Conservation (phyloP, 257 asterid species). For the Agastache rugosa region DNA sequence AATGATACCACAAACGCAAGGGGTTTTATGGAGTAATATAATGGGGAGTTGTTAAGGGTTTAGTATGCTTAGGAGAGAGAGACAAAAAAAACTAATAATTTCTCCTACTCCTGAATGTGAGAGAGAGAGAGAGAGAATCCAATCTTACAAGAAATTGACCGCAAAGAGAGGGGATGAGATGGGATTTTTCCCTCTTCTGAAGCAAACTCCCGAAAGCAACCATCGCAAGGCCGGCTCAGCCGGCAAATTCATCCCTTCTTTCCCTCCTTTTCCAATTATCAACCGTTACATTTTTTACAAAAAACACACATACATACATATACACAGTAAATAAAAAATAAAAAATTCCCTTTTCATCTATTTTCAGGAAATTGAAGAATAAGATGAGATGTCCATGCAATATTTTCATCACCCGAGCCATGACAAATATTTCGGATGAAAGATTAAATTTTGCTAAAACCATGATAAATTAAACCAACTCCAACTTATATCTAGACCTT, state of each 20-base stretch:
- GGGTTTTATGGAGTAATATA: slow-evolving; percentile 43
- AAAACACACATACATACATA: not conserved
- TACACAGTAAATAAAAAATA: not conserved
- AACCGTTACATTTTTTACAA: slow-evolving; percentile 31
- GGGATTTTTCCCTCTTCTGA: slow-evolving; percentile 48
- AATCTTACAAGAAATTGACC: slow-evolving; percentile 70
- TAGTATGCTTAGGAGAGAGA: slow-evolving; percentile 39
- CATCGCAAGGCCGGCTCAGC: slow-evolving; percentile 38
- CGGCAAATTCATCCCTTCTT: slow-evolving; percentile 37
- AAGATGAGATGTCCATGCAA: slow-evolving; percentile 1
- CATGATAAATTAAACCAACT: slow-evolving; percentile 22
- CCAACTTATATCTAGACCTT: not conserved
- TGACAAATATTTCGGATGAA: not conserved
- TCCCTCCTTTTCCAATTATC: slow-evolving; percentile 33
- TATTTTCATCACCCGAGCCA: slow-evolving; percentile 9
- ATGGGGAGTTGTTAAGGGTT: slow-evolving; percentile 50
- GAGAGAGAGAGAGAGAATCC: slow-evolving; percentile 36
- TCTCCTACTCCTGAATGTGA: slow-evolving; percentile 38
- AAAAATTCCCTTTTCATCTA: not conserved
- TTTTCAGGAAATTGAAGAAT: slow-evolving; percentile 33
- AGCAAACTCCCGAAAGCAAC: slow-evolving; percentile 68
- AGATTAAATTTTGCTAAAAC: slow-evolving; percentile 19
- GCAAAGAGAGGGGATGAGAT: slow-evolving; percentile 59
- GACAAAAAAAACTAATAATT: slow-evolving; percentile 26
- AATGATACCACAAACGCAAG: slow-evolving; percentile 20